A percentile compares a stretch with the other conserved stretches of the same genome.
Conservation (phyloP, 2,329 filamentous ascomycete genomes). For the Neurospora sp. region DNA sequence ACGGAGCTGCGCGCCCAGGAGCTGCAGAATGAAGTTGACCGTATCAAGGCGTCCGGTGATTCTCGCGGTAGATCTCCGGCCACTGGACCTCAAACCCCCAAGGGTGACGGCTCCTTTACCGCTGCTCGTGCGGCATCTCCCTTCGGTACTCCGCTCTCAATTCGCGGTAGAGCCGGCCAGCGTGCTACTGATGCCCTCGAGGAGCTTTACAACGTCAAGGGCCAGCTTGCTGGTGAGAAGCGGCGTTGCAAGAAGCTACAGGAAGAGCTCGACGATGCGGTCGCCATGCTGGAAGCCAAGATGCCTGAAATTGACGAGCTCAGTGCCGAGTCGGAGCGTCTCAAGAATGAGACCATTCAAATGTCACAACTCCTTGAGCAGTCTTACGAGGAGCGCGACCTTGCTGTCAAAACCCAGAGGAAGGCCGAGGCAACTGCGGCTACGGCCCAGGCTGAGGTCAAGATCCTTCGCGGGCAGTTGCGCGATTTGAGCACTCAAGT, state of each 20-base stretch:
- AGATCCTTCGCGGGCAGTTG: slow-evolving; percentile 75
- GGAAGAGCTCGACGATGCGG: slow-evolving; percentile 73
- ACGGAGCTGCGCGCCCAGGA: slow-evolving; percentile 39
- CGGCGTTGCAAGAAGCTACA: slow-evolving; percentile 64
- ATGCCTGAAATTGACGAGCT: slow-evolving; percentile 83
- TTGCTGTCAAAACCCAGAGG: slow-evolving; percentile 65
- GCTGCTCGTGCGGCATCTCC: slow-evolving; percentile 46
- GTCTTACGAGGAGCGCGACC: slow-evolving; percentile 69
- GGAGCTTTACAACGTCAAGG: slow-evolving; percentile 57
- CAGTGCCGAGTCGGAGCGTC: slow-evolving; percentile 66
- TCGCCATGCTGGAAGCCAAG: slow-evolving; percentile 74
- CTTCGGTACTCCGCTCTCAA: slow-evolving; percentile 50
- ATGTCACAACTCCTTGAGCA: slow-evolving; percentile 79
- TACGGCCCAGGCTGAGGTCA: slow-evolving; percentile 55
- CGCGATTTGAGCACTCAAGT: slow-evolving; percentile 85
- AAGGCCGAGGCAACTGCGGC: slow-evolving; percentile 67
- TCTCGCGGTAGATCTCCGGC: slow-evolving; percentile 29
- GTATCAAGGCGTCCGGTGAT: slow-evolving; percentile 39
- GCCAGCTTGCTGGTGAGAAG: slow-evolving; percentile 63
- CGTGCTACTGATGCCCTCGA: slow-evolving; percentile 55
- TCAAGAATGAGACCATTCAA: slow-evolving; percentile 71
- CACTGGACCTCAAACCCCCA: slow-evolving; percentile 51
- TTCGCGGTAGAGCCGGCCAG: slow-evolving; percentile 44
- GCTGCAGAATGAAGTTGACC: slow-evolving; percentile 44
- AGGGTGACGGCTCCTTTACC: slow-evolving; percentile 42